phyloP scores from a whole-genome alignment of 2,329 filamentous ascomycete genomes.

The Beauveria medogensis region DNA sequence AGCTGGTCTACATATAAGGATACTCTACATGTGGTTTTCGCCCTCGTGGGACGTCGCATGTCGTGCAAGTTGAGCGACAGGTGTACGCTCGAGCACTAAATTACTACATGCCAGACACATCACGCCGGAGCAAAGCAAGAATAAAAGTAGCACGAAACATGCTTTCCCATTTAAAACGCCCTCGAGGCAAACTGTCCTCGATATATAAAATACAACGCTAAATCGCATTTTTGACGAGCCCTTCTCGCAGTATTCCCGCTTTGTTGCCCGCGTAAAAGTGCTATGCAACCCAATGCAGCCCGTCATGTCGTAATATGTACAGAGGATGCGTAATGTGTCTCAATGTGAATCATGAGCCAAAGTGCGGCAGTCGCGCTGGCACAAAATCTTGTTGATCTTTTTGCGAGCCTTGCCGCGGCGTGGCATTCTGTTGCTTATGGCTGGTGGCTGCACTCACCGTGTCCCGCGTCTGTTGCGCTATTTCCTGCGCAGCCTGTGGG shows the following conservation, averaged over 20 bases:
- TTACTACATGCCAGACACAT: background rate
- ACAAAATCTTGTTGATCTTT: constrained; percentile 35
- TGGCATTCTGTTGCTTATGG: constrained; percentile 12
- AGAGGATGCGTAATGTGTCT: background rate
- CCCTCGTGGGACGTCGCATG: too few relatives aligned
- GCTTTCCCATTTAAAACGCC: background rate
- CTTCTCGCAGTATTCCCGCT: background rate
- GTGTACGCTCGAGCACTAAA: too few relatives aligned
- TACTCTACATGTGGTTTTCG: background rate
- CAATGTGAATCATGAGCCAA: constrained; percentile 29
- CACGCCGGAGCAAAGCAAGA: background rate
- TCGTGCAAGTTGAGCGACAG: too few relatives aligned
- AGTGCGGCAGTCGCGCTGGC: constrained; percentile 50
- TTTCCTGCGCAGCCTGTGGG: constrained; percentile 15
- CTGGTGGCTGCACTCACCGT: background rate
- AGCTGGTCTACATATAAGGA: background rate
- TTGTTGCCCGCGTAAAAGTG: background rate
- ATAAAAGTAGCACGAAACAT: background rate
- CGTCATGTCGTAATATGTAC: background rate
- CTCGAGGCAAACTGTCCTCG: background rate
- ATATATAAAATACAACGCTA: constrained; percentile 1
- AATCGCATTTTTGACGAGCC: background rate
- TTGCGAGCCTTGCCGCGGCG: constrained; percentile 6
- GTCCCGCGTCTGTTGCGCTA: background rate
- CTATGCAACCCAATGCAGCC: background rate